Percentiles rank a stretch among this genome's conserved stretches.
Conservation (phyloP, 305 asterid genomes). For the Withania somnifera region DNA sequence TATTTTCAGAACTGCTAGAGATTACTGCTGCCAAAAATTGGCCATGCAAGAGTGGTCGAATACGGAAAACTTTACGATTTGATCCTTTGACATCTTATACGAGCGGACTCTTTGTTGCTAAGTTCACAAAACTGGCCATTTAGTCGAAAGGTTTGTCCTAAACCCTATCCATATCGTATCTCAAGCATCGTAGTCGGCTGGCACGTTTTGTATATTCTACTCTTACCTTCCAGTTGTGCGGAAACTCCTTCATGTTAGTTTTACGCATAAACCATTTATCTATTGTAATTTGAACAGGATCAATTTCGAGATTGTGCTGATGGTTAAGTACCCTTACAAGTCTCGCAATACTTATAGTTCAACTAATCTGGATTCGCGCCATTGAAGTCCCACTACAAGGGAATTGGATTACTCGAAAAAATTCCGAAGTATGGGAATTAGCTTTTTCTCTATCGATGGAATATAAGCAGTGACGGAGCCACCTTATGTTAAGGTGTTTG, state of each 20-base stretch:
- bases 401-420: background rate
- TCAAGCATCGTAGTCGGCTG: background rate
- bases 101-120: conserved; percentile 81
- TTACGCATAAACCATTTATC: background rate
- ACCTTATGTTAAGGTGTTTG: too few relatives aligned
- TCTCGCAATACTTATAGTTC: too few relatives aligned
- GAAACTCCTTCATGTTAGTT: background rate
- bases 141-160: conserved; percentile 9
- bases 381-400: background rate
- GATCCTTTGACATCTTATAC: conserved; percentile 72
- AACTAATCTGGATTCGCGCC: background rate
- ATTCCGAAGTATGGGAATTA: background rate
- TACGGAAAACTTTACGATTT: conserved; percentile 59
- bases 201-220: background rate
- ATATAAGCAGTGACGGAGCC: too few relatives aligned
- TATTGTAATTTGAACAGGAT: background rate
- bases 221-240: background rate
- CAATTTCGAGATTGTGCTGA: background rate
- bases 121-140: conserved; percentile 53
- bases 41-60: conserved; percentile 65
- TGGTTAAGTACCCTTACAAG: background rate
- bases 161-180: background rate
- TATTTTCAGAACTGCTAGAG: conserved; percentile 59
- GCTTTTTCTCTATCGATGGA: background rate
- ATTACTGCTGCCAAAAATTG: conserved; percentile 51